phyloP scores from a whole-genome alignment of 768 basidiomycete genomes.

The Calocera cornea region DNA sequence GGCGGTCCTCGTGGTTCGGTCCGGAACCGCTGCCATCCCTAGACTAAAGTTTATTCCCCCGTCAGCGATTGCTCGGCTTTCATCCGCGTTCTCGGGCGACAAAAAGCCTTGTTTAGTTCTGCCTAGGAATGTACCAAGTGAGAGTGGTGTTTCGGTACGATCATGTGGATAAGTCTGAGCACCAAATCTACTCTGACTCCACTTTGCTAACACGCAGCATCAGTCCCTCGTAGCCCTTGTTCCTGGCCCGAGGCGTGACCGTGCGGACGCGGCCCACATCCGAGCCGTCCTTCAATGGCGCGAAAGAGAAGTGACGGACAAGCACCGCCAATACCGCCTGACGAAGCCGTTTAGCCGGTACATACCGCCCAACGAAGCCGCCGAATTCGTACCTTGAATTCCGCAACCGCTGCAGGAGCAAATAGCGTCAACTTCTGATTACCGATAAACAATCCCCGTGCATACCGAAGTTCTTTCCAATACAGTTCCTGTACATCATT shows the following conservation, averaged over 20 bases:
- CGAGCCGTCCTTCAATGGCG: conserved; percentile 23
- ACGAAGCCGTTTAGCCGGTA: too few species aligned
- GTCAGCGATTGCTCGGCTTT: too few species aligned
- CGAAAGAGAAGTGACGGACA: conserved; percentile 42
- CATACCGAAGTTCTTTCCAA: conserved; percentile 22
- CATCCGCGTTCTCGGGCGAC: too few species aligned
- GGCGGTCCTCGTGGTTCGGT: too few species aligned
- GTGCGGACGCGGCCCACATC: background rate
- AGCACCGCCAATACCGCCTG: conserved; percentile 36
- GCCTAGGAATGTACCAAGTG: too few species aligned
- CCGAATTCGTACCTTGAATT: conserved; percentile 28
- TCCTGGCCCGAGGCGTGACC: background rate
- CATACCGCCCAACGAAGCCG: too few species aligned
- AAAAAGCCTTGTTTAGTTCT: too few species aligned
- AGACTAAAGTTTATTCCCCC: too few species aligned
- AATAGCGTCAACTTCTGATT: conserved; percentile 11
- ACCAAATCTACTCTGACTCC: background rate
- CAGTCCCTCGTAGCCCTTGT: background rate
- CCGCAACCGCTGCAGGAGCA: conserved; percentile 39
- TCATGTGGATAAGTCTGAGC: too few species aligned
- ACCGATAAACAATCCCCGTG: background rate
- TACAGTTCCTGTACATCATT: background rate
- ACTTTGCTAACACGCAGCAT: background rate
- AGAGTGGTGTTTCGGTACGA: too few species aligned
- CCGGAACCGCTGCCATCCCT: too few species aligned